These are phyloP conservation scores for Myriosclerotinia curreyana DNA, from an alignment of 2,329 filamentous ascomycete genomes.

Conservation along the genomic window DNA sequence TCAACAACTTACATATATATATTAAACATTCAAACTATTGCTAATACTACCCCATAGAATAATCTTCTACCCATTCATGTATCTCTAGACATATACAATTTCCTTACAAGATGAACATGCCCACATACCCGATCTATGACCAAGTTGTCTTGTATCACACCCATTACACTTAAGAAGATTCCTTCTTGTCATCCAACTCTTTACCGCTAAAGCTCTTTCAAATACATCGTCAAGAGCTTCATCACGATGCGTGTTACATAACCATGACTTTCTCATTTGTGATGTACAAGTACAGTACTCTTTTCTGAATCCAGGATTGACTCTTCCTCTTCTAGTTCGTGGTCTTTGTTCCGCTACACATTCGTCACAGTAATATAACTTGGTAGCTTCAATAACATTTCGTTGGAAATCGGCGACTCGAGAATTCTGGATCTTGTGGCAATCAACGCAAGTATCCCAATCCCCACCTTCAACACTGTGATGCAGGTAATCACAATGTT, in stretches of 20 bases:
- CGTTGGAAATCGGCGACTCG: neutral
- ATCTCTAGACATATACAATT: conserved; percentile 1
- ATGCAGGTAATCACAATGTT: conserved; percentile 10
- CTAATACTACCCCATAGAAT: neutral
- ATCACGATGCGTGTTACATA: conserved; percentile 8
- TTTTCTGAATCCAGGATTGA: neutral
- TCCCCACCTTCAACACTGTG: conserved; percentile 1
- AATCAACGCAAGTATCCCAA: neutral
- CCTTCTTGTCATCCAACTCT: conserved; percentile 1
- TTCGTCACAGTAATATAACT: conserved; percentile 1
- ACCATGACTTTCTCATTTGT: conserved; percentile 13
- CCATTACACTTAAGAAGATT: neutral
- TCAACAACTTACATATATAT: too few relatives aligned
- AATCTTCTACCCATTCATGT: neutral
- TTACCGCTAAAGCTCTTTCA: neutral
- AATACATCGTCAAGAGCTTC: neutral
- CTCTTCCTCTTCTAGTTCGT: neutral
- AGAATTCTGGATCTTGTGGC: neutral
- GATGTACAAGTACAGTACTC: conserved; percentile 11
- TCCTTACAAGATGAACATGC: conserved; percentile 14
- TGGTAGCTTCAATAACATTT: neutral
- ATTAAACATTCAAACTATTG: neutral
- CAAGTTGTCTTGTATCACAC: neutral
- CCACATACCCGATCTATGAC: neutral
- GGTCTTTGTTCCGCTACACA: neutral